A percentile compares a stretch with the other conserved stretches of the same genome.
Evolutionary conservation across 345 rosid genomes (phyloP).

Genomic region (Eucalyptus melliodora): DNA sequence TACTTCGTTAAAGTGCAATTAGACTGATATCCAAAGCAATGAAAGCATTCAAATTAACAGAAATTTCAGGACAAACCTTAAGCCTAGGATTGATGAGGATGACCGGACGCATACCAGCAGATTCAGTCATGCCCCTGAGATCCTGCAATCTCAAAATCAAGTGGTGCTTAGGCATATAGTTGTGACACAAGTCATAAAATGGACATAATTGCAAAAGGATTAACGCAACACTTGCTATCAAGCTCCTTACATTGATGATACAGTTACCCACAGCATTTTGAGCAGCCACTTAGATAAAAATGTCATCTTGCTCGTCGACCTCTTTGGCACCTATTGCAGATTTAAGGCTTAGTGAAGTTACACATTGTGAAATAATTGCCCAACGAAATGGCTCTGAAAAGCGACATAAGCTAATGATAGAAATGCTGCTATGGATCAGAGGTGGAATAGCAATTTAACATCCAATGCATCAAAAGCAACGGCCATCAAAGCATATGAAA

Average conservation of each 20-base stretch:
- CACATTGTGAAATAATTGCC: not conserved
- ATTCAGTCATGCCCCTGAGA: conserved; percentile 81
- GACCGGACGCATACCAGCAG: conserved; percentile 81
- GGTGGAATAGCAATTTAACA: not conserved
- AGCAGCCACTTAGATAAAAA: conserved; percentile 80
- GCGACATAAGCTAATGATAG: not conserved
- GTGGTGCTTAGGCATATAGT: not conserved
- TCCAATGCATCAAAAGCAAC: not conserved
- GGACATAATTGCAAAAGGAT: not conserved
- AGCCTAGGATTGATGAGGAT: conserved; percentile 81
- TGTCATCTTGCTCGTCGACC: conserved; percentile 76
- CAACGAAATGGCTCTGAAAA: not conserved
- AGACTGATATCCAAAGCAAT: not conserved
- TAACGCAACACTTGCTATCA: not conserved
- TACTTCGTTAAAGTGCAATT: not conserved
- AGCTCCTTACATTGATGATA: conserved; percentile 61
- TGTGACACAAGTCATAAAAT: not conserved
- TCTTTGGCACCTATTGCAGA: conserved; percentile 49
- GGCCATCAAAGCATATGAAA: not conserved
- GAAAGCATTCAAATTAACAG: not conserved
- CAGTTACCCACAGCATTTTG: conserved; percentile 95
- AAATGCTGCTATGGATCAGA: not conserved
- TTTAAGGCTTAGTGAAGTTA: not conserved
- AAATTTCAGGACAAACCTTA: conserved; percentile 27
- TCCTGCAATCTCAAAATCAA: conserved; percentile 30